Base-by-base conservation (phyloP, 805 yeast species). In the Yarrowia deformans region DNA sequence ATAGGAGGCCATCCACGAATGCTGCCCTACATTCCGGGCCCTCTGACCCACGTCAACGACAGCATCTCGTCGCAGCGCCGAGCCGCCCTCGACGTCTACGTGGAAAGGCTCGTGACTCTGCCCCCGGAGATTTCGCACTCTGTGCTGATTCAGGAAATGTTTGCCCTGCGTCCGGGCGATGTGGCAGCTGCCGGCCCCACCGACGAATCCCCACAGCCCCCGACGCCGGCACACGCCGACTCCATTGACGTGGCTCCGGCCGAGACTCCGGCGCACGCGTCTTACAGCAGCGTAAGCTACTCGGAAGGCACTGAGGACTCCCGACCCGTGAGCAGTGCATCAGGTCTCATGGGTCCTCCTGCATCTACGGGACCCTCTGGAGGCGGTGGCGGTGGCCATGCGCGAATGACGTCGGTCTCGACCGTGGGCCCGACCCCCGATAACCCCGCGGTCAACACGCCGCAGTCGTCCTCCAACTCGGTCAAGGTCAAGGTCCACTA, bases 21-120 rank as follows among this genome's bases (percentile, higher is more conserved):
- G 39, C 83, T 95, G 69, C 99, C 99, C 8, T 92, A 89, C 72
- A 93, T 95, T 75, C 98, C 99, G 0, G 99, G 98, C 0, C 99
- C 99, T 2, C 83, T 94, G 60, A 89, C 96, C 46, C 90, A 90
- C 74, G 97, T 95, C 68, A 92, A 92, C 71, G 98, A 94, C 79
- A 80, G 87, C 16, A 85, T 86, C 46, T 84, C 89, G 0, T 79
- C 81, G 61, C 86, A 85, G 73, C 80, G 90, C 69, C 81, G 84
- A 61, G 83, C 81, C 0, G 87, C 85, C 73, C 77, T 87, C 69
- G 86, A 87, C 74, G 82, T 83, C 37, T 88, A 87, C 72, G 85
- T 88, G 14, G 80, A 82, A 48, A 85, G 84, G 48, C 78, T 94
- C 71, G 83, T 91, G 40, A 82, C 85, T 50, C 82, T 94, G 75